Percentiles rank a stretch among this genome's conserved stretches.
These are phyloP conservation scores for Musa troglodytarum DNA, from an alignment of 176 grass and related monocot genomes.

Conservation along the genomic window DNA sequence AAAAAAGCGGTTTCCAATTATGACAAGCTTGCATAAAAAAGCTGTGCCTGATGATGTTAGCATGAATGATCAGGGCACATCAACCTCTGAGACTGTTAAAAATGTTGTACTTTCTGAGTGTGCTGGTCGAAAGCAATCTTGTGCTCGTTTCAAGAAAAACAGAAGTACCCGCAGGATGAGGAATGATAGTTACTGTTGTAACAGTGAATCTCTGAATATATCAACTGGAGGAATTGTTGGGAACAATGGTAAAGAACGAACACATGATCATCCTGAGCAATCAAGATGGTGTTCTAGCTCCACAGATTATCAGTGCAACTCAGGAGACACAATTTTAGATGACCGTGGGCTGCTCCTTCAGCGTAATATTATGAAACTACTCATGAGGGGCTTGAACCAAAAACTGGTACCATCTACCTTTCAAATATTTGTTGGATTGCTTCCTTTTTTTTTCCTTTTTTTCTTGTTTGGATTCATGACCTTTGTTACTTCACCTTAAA, in stretches of 20 bases:
- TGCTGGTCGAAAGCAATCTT: conserved; percentile 22
- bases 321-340: conserved; percentile 16
- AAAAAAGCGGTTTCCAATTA: conserved; percentile 7
- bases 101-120: conserved; percentile 22
- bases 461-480: neutral
- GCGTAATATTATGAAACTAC: conserved; percentile 37
- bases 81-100: conserved; percentile 41
- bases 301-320: neutral
- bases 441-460: neutral
- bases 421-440: neutral
- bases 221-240: neutral
- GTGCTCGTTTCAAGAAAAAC: neutral
- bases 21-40: conserved; percentile 2
- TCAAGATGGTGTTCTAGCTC: neutral
- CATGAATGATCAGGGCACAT: conserved; percentile 32
- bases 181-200: neutral
- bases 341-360: conserved; percentile 10
- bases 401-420: conserved; percentile 31
- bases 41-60: conserved; percentile 7
- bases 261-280: neutral
- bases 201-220: neutral
- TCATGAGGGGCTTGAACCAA: conserved; percentile 54
- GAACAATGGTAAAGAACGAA: neutral
- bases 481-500: neutral
- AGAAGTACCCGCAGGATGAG: neutral